A percentile compares a stretch with the other conserved stretches of the same genome.
phyloP scores from a whole-genome alignment of 768 basidiomycete genomes.

The Lentinus brumalis region DNA sequence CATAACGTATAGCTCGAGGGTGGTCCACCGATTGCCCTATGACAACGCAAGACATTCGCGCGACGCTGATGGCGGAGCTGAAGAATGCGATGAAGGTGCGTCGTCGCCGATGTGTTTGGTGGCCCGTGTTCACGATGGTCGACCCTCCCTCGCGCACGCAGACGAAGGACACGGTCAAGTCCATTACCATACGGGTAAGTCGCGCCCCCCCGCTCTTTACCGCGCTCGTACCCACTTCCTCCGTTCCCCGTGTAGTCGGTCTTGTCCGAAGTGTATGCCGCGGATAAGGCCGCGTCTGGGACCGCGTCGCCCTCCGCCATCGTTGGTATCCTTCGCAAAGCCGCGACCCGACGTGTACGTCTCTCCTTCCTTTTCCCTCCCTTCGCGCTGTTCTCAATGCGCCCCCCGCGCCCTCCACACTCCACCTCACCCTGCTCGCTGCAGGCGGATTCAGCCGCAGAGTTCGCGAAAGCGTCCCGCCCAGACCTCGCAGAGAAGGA shows the following conservation, averaged over 20 bases:
- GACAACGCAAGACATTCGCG: conserved; percentile 48
- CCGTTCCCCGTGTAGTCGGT: conserved; percentile 48
- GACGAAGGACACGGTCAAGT: conserved; percentile 57
- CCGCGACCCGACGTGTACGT: conserved; percentile 59
- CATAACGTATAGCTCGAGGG: background rate
- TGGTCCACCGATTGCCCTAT: background rate
- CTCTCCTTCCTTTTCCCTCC: background rate
- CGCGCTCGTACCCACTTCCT: background rate
- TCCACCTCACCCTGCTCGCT: no score
- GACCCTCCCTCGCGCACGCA: conserved; percentile 25
- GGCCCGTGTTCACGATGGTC: background rate
- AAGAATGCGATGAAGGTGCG: conserved; percentile 71
- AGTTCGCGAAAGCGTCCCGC: conserved; percentile 59
- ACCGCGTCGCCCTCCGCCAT: conserved; percentile 51
- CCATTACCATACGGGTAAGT: conserved; percentile 54
- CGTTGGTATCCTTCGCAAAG: conserved; percentile 57
- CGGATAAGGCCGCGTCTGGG: conserved; percentile 56
- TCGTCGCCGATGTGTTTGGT: conserved; percentile 1
- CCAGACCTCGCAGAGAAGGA: conserved; percentile 68
- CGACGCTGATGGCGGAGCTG: conserved; percentile 51
- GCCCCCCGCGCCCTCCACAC: no score
- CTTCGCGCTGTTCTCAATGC: conserved; percentile 3
- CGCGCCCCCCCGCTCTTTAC: background rate
- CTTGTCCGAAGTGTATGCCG: conserved; percentile 66
- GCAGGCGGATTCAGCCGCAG: conserved; percentile 60